phyloP scores from a whole-genome alignment of 2,329 filamentous ascomycete species.

The Cytospora paraplurivora region DNA sequence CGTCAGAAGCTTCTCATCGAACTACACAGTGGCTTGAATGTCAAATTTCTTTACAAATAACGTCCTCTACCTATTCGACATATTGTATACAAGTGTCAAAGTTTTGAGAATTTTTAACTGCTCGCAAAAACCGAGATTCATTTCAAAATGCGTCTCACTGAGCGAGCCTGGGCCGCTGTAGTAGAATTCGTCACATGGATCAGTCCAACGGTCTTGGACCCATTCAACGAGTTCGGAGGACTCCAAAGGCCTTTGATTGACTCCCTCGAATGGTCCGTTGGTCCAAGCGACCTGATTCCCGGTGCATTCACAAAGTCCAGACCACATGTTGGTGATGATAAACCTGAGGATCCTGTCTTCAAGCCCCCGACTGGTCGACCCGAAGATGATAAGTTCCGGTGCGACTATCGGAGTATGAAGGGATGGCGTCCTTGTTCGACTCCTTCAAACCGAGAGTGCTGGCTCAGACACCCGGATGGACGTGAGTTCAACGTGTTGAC shows the following conservation, averaged over 20 bases:
- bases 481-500: slow-evolving; percentile 18
- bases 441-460: slow-evolving; percentile 18
- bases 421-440: slow-evolving; percentile 20
- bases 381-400: slow-evolving; percentile 17
- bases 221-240: slow-evolving; percentile 11
- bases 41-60: neutral
- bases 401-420: slow-evolving; percentile 15
- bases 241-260: slow-evolving; percentile 9
- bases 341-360: slow-evolving; percentile 10
- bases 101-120: too few relatives aligned
- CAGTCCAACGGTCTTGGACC: neutral
- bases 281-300: neutral
- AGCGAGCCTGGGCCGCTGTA: slow-evolving; percentile 11
- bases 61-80: neutral
- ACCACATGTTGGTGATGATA: slow-evolving; percentile 13
- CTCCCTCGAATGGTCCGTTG: slow-evolving; percentile 17
- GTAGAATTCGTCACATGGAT: slow-evolving; percentile 16
- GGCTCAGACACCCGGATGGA: slow-evolving; percentile 17
- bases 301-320: slow-evolving; percentile 10
- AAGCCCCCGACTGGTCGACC: slow-evolving; percentile 19
- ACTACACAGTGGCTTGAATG: neutral
- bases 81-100: neutral
- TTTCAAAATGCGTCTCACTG: slow-evolving; percentile 9
- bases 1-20: neutral
- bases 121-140: too few relatives aligned